A percentile compares a stretch with the other conserved stretches of the same genome.
These are phyloP conservation scores for Pyrus hybrid DNA, from an alignment of 331 rosid genomes.

Conservation along the genomic window DNA sequence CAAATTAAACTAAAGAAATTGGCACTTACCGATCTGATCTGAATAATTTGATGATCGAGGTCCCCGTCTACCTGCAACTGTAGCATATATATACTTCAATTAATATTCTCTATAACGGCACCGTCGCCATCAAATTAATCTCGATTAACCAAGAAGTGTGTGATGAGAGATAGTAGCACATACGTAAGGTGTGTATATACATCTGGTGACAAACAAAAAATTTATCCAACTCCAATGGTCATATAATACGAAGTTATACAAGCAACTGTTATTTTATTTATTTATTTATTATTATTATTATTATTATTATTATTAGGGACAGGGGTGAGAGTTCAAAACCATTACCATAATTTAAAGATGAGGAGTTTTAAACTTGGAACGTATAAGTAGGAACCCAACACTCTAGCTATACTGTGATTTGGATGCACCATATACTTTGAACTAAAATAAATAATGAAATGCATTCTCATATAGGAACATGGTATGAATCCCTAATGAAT, in stretches of 20 bases:
- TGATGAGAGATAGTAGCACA: background rate
- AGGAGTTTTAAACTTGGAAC: too few species aligned
- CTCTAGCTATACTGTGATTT: too few species aligned
- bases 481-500: background rate
- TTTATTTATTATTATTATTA: too few species aligned
- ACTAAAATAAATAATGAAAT: too few species aligned
- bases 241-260: background rate
- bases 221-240: background rate
- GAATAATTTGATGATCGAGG: background rate
- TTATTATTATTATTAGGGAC: too few species aligned
- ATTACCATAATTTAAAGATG: too few species aligned
- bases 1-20: background rate
- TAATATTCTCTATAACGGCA: background rate
- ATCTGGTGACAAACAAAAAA: background rate
- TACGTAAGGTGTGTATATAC: too few species aligned
- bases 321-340: too few species aligned
- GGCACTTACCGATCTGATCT: background rate
- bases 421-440: background rate
- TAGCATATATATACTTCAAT: background rate
- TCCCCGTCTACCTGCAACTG: background rate
- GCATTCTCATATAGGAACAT: background rate
- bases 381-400: too few species aligned
- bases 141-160: too few species aligned
- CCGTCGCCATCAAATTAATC: too few species aligned
- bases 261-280: too few species aligned